phyloP scores from a whole-genome alignment of 1,284 basidiomycete genomes.

The Trichosporon sp. region DNA sequence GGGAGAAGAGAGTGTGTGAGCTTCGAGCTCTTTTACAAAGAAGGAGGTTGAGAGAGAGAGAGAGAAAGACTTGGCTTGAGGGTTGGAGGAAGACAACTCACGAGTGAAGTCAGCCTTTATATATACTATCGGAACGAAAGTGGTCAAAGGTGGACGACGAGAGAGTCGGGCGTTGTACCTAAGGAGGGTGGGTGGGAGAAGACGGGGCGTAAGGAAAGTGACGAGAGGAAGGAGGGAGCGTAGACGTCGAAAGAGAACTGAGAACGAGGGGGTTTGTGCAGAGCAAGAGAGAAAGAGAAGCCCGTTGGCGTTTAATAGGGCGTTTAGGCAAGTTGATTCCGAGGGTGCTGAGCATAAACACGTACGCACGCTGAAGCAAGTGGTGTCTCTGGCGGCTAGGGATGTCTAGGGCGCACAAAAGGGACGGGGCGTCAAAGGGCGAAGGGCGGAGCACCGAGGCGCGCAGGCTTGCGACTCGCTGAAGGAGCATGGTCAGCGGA shows the following conservation, averaged over 20 bases:
- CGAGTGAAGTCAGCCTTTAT: background rate
- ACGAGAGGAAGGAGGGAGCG: background rate
- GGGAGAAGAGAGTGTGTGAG: constrained; percentile 12
- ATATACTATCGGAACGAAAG: background rate
- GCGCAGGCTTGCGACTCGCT: background rate
- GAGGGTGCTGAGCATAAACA: background rate
- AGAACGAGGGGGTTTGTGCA: constrained; percentile 1
- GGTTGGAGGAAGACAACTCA: constrained; percentile 1
- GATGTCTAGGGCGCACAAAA: too few species aligned
- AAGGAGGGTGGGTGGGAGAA: constrained; percentile 2
- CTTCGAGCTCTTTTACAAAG: constrained; percentile 12
- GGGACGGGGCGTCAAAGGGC: background rate
- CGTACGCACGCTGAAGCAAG: background rate
- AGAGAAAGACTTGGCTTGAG: constrained; percentile 5
- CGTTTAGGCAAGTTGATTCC: background rate
- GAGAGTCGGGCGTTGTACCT: background rate
- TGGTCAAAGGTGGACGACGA: background rate
- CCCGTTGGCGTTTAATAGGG: background rate
- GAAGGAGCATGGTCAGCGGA: background rate
- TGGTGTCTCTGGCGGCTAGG: background rate
- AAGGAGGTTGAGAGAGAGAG: constrained; percentile 11
- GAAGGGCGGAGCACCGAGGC: background rate
- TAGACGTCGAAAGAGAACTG: background rate
- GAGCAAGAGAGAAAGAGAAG: background rate
- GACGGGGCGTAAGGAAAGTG: background rate